A percentile compares a stretch with the other conserved stretches of the same genome.
phyloP scores from a whole-genome alignment of 306 rosid species.

The Casuarina cunninghamiana region DNA sequence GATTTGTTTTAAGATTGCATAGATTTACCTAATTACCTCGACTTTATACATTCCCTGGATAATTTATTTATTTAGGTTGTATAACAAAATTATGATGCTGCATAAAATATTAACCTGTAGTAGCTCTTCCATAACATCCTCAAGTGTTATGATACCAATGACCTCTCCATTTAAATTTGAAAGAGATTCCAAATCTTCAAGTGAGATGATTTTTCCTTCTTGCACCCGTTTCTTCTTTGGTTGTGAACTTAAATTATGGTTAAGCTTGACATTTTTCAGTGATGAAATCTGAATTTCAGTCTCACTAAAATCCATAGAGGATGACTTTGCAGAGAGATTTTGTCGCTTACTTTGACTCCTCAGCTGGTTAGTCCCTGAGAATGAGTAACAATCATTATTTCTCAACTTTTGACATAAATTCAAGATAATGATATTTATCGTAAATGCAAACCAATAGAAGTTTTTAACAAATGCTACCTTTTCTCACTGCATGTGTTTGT shows the following conservation, averaged over 20 bases:
- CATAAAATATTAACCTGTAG: slow-evolving; percentile 54
- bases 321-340: slow-evolving; percentile 20
- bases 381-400: background rate
- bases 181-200: slow-evolving; percentile 38
- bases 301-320: slow-evolving; percentile 20
- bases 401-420: background rate
- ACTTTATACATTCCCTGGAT: no score
- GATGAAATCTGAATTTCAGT: slow-evolving; percentile 33
- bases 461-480: slow-evolving; percentile 32
- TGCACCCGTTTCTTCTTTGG: slow-evolving; percentile 18
- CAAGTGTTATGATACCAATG: slow-evolving; percentile 79
- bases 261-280: slow-evolving; percentile 28
- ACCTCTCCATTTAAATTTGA: slow-evolving; percentile 52
- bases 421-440: background rate
- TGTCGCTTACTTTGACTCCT: slow-evolving; percentile 27
- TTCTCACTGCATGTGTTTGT: slow-evolving; percentile 3
- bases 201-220: slow-evolving; percentile 23
- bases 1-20: background rate
- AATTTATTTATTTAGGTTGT: no score
- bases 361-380: background rate
- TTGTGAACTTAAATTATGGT: slow-evolving; percentile 18
- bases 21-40: no score
- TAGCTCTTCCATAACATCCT: slow-evolving; percentile 84
- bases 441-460: background rate
- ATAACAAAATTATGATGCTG: background rate